phyloP scores from a whole-genome alignment of 1,284 basidiomycete genomes.

The Mycena citricolor region DNA sequence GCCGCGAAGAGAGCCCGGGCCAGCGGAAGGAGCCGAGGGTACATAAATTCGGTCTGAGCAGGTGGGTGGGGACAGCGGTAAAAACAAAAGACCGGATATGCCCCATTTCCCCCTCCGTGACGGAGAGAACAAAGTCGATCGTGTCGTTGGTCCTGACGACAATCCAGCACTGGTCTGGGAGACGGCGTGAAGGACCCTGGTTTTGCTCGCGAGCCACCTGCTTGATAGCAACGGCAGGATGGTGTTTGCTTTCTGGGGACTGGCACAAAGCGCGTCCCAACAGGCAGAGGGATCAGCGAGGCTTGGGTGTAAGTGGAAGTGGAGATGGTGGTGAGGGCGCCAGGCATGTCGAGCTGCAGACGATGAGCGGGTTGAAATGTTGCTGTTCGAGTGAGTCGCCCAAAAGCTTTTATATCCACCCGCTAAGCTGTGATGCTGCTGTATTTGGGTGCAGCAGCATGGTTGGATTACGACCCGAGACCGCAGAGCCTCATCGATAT shows the following conservation, averaged over 20 bases:
- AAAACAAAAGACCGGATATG: conserved; percentile 59
- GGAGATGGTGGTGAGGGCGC: conserved; percentile 15
- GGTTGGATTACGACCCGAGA: no score
- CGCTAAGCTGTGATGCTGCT: conserved; percentile 17
- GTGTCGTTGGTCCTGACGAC: conserved; percentile 33
- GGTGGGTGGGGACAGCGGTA: conserved; percentile 36
- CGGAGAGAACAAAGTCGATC: conserved; percentile 58
- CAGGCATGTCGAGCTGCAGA: conserved; percentile 24
- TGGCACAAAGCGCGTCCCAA: conserved; percentile 40
- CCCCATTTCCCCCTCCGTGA: conserved; percentile 52
- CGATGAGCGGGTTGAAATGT: neutral
- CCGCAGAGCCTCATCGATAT: no score
- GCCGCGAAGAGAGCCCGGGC: conserved; percentile 30
- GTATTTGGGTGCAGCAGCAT: no score
- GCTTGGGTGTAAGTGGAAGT: conserved; percentile 24
- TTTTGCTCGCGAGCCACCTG: conserved; percentile 26
- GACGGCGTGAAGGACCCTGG: conserved; percentile 6
- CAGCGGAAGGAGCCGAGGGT: conserved; percentile 37
- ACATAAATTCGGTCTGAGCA: conserved; percentile 34
- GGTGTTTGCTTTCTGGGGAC: conserved; percentile 50
- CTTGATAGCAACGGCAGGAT: conserved; percentile 48
- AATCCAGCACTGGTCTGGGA: conserved; percentile 48
- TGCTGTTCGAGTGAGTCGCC: neutral
- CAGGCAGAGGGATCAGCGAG: conserved; percentile 28
- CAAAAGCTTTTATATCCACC: conserved; percentile 5